Percentiles rank a stretch among this genome's conserved stretches.
Conservation (phyloP, 1,139 yeast species). For the Hansenula anomala region DNA sequence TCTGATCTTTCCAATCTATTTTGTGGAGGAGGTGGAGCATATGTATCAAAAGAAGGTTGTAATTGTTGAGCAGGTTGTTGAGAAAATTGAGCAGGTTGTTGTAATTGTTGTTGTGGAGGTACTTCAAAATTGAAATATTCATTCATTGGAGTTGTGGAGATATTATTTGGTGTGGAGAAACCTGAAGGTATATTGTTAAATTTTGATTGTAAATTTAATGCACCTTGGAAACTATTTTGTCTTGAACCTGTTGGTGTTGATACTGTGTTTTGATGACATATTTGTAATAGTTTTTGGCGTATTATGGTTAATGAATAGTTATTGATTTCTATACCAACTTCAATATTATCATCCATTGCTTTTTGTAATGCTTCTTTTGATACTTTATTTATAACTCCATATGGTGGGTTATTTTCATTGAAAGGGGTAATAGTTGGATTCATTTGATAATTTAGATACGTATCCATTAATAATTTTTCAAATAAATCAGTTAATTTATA, state of each 20-base stretch:
- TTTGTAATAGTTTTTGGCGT: conserved; percentile 30
- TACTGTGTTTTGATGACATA: conserved; percentile 16
- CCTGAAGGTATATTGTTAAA: conserved; percentile 12
- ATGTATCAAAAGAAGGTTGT: conserved; percentile 17
- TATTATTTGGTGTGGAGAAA: conserved; percentile 7
- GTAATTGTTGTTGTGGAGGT: conserved; percentile 11
- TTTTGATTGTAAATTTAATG: conserved; percentile 14
- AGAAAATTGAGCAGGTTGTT: conserved; percentile 4
- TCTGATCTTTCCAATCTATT: conserved; percentile 7
- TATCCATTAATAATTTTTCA: conserved; percentile 28
- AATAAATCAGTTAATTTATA: conserved; percentile 27
- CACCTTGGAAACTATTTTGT: conserved; percentile 10
- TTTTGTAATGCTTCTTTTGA: conserved; percentile 30
- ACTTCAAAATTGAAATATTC: conserved; percentile 19
- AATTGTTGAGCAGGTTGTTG: no score
- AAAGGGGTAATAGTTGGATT: conserved; percentile 39
- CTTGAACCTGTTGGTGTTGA: conserved; percentile 13
- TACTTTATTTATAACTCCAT: conserved; percentile 35
- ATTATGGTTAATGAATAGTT: conserved; percentile 29
- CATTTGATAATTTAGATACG: conserved; percentile 28
- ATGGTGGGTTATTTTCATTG: conserved; percentile 35
- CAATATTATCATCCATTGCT: conserved; percentile 23
- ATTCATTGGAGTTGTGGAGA: conserved; percentile 14
- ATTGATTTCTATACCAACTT: conserved; percentile 28
- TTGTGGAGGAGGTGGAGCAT: conserved; percentile 6